Percentiles rank a stretch among this genome's conserved stretches.
These are phyloP conservation scores for Curvularia lunata DNA, from an alignment of 2,329 filamentous ascomycete genomes.

Conservation along the genomic window DNA sequence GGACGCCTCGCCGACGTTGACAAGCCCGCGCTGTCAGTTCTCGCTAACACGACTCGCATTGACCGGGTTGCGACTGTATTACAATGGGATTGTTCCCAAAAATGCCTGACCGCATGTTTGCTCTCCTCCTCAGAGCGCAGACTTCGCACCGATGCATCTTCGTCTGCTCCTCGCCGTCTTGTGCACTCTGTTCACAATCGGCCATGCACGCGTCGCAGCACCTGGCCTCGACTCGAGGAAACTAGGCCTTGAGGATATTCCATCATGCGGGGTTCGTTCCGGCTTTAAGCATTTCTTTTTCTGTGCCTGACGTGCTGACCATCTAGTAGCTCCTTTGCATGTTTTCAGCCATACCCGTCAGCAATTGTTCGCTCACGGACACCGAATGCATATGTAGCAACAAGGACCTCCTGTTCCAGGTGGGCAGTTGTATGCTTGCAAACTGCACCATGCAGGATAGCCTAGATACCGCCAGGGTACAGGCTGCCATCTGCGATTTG, in stretches of 20 bases:
- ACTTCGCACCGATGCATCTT: slow-evolving; percentile 9
- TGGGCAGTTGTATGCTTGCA: slow-evolving; percentile 25
- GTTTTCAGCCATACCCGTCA: slow-evolving; percentile 18
- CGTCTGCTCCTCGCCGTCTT: slow-evolving; percentile 1
- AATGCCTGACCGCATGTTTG: neutral
- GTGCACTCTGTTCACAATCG: slow-evolving; percentile 2
- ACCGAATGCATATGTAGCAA: slow-evolving; percentile 25
- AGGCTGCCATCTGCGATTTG: slow-evolving; percentile 29
- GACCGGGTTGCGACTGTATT: neutral
- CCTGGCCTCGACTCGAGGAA: slow-evolving; percentile 3
- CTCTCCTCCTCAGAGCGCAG: neutral
- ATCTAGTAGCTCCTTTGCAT: slow-evolving; percentile 27
- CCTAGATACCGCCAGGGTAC: slow-evolving; percentile 28
- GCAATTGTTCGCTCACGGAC: slow-evolving; percentile 25
- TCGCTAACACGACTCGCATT: neutral
- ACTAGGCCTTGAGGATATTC: slow-evolving; percentile 25
- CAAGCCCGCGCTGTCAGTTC: neutral
- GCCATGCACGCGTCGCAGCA: slow-evolving; percentile 1
- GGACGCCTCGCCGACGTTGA: neutral
- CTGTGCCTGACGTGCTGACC: neutral
- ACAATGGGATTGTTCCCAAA: neutral
- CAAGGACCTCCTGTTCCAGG: slow-evolving; percentile 7
- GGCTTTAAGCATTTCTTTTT: neutral
- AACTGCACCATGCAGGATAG: slow-evolving; percentile 34
- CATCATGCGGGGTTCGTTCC: slow-evolving; percentile 27